Percentiles rank a stretch among this genome's conserved stretches.
These are phyloP conservation scores for Vachellia collinsii DNA, from an alignment of 306 rosid genomes.

Conservation along the genomic window DNA sequence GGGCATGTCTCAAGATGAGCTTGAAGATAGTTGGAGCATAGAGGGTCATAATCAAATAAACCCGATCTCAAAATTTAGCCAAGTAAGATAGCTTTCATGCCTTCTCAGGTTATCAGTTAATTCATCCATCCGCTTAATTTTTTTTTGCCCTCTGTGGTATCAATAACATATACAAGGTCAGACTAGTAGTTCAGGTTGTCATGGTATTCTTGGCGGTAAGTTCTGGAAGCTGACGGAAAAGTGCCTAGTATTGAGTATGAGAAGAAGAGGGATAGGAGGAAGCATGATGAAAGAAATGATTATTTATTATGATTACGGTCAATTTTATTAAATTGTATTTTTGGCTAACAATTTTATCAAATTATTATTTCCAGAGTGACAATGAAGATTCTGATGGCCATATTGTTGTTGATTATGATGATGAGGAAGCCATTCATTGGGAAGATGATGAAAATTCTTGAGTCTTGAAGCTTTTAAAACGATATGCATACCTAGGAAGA, in stretches of 20 bases:
- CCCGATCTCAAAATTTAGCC: slow-evolving; percentile 41
- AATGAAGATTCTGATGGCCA: slow-evolving; percentile 53
- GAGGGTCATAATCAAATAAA: slow-evolving; percentile 48
- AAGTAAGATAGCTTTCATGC: slow-evolving; percentile 49
- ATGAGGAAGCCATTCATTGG: slow-evolving; percentile 42
- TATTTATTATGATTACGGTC: slow-evolving; percentile 1
- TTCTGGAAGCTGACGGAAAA: slow-evolving; percentile 25
- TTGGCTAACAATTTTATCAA: slow-evolving; percentile 13
- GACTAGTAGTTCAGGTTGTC: slow-evolving; percentile 30
- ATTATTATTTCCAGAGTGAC: slow-evolving; percentile 58
- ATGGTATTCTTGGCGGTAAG: background rate
- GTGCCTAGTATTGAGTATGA: slow-evolving; percentile 16
- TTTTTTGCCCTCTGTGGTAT: background rate
- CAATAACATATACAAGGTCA: background rate
- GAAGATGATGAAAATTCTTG: slow-evolving; percentile 35
- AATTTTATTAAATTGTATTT: slow-evolving; percentile 14
- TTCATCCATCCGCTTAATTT: slow-evolving; percentile 24
- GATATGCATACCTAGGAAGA: slow-evolving; percentile 37
- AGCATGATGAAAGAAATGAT: slow-evolving; percentile 19
- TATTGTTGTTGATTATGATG: slow-evolving; percentile 35
- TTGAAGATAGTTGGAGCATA: slow-evolving; percentile 45
- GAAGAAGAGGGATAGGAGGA: slow-evolving; percentile 21
- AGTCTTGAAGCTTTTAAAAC: slow-evolving; percentile 27
- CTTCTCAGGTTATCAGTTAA: slow-evolving; percentile 18
- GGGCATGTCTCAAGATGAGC: slow-evolving; percentile 63